phyloP scores from a whole-genome alignment of 1,284 basidiomycete genomes.

The Trichosporon sp. region DNA sequence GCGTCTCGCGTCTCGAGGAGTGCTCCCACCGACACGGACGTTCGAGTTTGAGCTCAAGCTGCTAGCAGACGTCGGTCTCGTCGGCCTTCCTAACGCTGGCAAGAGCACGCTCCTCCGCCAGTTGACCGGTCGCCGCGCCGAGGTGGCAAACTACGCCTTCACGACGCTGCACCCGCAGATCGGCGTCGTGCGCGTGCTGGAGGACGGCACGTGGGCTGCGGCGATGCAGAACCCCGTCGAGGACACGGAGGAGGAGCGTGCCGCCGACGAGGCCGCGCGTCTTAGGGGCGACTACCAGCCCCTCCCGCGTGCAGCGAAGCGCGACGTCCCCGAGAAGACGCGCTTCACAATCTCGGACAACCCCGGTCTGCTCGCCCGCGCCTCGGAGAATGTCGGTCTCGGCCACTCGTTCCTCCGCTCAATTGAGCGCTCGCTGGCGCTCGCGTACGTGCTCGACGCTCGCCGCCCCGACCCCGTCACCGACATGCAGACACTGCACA shows the following conservation, averaged over 20 bases:
- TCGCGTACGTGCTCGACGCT: conserved; percentile 92
- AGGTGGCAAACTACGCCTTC: conserved; percentile 89
- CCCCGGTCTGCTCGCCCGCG: conserved; percentile 83
- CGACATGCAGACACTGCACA: conserved; percentile 70
- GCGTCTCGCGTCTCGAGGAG: conserved; percentile 77
- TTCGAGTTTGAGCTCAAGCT: conserved; percentile 92
- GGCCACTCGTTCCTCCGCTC: conserved; percentile 92
- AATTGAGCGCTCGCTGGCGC: conserved; percentile 85
- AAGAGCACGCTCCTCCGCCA: conserved; percentile 83
- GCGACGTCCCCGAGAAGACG: conserved; percentile 63
- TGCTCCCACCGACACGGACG: conserved; percentile 76
- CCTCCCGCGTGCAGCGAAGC: conserved; percentile 25
- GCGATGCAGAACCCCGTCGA: conserved; percentile 62
- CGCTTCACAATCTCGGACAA: conserved; percentile 97
- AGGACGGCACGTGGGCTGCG: conserved; percentile 72
- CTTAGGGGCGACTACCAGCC: conserved; percentile 42
- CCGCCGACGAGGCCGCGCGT: conserved; percentile 56
- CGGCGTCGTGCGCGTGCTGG: conserved; percentile 83
- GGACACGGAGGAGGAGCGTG: conserved; percentile 69
- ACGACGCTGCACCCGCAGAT: conserved; percentile 94
- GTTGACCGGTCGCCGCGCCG: conserved; percentile 81
- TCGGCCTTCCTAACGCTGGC: conserved; percentile 87
- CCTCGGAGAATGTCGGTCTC: conserved; percentile 85
- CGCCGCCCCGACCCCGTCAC: conserved; percentile 70
- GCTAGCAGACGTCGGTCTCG: conserved; percentile 89